Conservation (phyloP, 2,329 filamentous ascomycete genomes). For the Clonostachys sp. region DNA sequence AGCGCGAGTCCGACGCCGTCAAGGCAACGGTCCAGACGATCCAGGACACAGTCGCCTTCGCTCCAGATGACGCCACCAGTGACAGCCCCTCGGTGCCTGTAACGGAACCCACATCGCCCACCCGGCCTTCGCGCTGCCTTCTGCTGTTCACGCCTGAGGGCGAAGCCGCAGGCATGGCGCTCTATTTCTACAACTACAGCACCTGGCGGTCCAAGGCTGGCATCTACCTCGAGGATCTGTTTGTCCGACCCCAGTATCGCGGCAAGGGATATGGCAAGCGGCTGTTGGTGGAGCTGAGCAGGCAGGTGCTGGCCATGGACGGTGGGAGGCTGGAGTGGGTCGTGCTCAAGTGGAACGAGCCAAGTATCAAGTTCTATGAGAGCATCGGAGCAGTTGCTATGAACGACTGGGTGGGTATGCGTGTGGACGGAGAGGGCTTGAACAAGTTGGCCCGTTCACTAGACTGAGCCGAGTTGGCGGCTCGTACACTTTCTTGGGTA, state of each 20-base stretch:
- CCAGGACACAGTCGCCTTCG: constrained; percentile 73
- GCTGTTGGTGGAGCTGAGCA: constrained; percentile 72
- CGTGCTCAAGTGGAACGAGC: constrained; percentile 90
- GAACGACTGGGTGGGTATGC: constrained; percentile 72
- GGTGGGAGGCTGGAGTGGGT: constrained; percentile 83
- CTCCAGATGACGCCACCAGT: constrained; percentile 40
- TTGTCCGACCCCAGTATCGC: constrained; percentile 66
- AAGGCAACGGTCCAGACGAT: constrained; percentile 76
- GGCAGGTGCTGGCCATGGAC: constrained; percentile 66
- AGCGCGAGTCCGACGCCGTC: constrained; percentile 70
- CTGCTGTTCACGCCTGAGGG: constrained; percentile 51
- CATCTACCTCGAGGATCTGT: constrained; percentile 93
- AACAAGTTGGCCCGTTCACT: constrained; percentile 49
- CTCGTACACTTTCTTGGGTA: no score
- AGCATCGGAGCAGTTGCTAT: constrained; percentile 61
- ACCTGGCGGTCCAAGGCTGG: constrained; percentile 87
- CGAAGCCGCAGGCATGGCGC: constrained; percentile 66
- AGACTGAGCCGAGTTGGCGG: neutral
- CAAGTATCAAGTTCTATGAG: constrained; percentile 83
- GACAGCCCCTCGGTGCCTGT: constrained; percentile 26
- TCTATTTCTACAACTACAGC: constrained; percentile 95
- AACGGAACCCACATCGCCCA: constrained; percentile 49
- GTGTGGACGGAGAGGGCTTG: constrained; percentile 65
- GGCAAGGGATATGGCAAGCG: constrained; percentile 75
- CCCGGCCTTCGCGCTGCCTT: constrained; percentile 70